A percentile compares a stretch with the other conserved stretches of the same genome.
Conservation (phyloP, 2,329 filamentous ascomycete species). For the Ophiostoma tasmaniense region DNA sequence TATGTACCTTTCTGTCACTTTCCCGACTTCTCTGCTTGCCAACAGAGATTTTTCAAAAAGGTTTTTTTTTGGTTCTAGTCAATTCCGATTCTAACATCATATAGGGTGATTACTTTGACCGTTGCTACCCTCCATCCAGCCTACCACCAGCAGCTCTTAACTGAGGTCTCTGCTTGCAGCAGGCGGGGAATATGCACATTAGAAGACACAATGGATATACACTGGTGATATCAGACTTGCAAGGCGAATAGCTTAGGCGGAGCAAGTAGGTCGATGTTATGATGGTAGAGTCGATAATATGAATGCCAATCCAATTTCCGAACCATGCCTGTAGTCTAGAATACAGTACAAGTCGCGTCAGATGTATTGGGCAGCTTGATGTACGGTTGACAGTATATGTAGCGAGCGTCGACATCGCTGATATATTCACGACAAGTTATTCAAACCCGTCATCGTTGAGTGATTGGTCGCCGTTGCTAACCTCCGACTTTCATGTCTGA, state of each 20-base stretch:
- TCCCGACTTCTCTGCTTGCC: neutral
- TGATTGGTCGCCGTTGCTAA: too few relatives aligned
- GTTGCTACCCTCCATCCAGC: conserved; percentile 10
- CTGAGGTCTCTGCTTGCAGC: neutral
- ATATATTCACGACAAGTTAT: too few relatives aligned
- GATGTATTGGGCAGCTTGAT: too few relatives aligned
- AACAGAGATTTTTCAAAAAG: too few relatives aligned
- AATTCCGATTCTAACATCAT: too few relatives aligned
- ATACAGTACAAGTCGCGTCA: neutral
- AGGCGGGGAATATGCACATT: neutral
- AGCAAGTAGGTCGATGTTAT: neutral
- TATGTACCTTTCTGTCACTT: neutral
- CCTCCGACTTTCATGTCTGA: too few relatives aligned
- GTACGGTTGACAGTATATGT: too few relatives aligned
- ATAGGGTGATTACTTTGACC: conserved; percentile 8
- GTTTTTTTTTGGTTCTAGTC: too few relatives aligned
- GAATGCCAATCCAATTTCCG: neutral
- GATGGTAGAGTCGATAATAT: neutral
- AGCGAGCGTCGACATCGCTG: too few relatives aligned
- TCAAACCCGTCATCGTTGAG: too few relatives aligned
- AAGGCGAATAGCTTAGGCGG: neutral
- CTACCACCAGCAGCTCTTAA: conserved; percentile 10
- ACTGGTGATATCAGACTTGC: neutral
- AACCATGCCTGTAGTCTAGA: neutral
- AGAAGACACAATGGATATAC: neutral